A percentile compares a stretch with the other conserved stretches of the same genome.
These are phyloP conservation scores for Coniochaeta prunicola DNA, from an alignment of 2,329 filamentous ascomycete species.

Conservation along the genomic window DNA sequence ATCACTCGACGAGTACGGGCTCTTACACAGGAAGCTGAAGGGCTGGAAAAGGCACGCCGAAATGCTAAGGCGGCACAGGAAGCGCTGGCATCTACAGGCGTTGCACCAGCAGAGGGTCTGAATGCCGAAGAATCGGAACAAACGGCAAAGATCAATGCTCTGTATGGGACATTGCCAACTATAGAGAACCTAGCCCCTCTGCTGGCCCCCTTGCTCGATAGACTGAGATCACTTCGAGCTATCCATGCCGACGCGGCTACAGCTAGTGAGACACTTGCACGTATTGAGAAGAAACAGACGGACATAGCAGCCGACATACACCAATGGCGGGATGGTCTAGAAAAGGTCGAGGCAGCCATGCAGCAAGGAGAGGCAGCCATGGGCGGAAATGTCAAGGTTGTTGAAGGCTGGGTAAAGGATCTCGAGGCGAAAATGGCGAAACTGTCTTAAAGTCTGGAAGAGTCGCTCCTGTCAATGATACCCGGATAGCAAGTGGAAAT, in stretches of 20 bases:
- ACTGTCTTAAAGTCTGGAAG: conserved; percentile 29
- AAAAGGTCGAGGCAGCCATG: conserved; percentile 71
- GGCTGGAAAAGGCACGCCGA: conserved; percentile 57
- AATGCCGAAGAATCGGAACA: conserved; percentile 56
- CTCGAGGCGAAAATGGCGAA: conserved; percentile 70
- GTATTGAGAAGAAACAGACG: conserved; percentile 69
- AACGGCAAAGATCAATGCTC: conserved; percentile 77
- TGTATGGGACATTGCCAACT: conserved; percentile 82
- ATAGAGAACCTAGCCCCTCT: conserved; percentile 82
- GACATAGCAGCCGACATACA: conserved; percentile 80
- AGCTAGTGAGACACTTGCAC: conserved; percentile 69
- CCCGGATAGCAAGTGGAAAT: conserved; percentile 16
- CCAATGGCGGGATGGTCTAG: conserved; percentile 76
- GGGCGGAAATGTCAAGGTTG: conserved; percentile 72
- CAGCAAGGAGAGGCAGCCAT: conserved; percentile 62
- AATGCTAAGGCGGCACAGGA: conserved; percentile 57
- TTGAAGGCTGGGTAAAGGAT: conserved; percentile 83
- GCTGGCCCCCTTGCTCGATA: conserved; percentile 76
- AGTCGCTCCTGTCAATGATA: conserved; percentile 23
- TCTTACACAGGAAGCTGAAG: conserved; percentile 66
- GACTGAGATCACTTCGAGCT: conserved; percentile 72
- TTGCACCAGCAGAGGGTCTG: conserved; percentile 26
- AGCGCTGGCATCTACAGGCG: conserved; percentile 41
- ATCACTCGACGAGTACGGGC: conserved; percentile 63
- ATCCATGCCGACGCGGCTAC: conserved; percentile 83